These are phyloP conservation scores for Potentilla sterilis DNA, from an alignment of 306 rosid species.

Conservation along the genomic window DNA sequence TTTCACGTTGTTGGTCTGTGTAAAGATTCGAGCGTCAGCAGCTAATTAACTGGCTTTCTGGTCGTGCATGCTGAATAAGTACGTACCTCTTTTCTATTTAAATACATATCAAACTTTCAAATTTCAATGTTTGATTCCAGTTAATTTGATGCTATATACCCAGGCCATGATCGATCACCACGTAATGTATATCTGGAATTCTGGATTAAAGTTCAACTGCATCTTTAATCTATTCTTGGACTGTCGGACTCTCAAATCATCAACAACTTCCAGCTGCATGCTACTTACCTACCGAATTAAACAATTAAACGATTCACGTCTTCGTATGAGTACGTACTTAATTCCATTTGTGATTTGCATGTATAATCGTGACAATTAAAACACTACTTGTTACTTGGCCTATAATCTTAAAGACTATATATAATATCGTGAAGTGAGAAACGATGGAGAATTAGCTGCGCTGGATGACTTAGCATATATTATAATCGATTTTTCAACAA, in stretches of 20 bases:
- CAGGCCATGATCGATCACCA: neutral
- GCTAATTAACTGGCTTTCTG: slow-evolving; percentile 7
- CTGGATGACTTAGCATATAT: too few species aligned
- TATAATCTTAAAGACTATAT: too few species aligned
- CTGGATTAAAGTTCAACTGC: too few species aligned
- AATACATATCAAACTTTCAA: neutral
- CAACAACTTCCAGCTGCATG: neutral
- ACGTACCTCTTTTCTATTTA: neutral
- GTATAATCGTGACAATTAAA: neutral
- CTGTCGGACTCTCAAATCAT: neutral
- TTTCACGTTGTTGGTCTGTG: slow-evolving; percentile 14
- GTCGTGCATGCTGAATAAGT: neutral
- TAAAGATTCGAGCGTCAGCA: slow-evolving; percentile 6
- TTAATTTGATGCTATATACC: neutral
- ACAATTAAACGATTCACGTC: neutral
- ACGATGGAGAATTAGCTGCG: too few species aligned
- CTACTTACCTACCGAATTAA: neutral
- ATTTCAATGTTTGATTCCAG: neutral
- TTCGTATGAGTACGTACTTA: neutral
- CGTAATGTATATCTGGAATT: neutral
- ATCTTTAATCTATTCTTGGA: neutral
- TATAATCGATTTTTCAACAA: too few species aligned
- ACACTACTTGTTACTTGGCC: neutral
- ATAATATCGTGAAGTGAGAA: too few species aligned
- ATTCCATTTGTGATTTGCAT: neutral